These are phyloP conservation scores for Aschersonia sp. DNA, from an alignment of 2,329 filamentous ascomycete species.

Conservation along the genomic window DNA sequence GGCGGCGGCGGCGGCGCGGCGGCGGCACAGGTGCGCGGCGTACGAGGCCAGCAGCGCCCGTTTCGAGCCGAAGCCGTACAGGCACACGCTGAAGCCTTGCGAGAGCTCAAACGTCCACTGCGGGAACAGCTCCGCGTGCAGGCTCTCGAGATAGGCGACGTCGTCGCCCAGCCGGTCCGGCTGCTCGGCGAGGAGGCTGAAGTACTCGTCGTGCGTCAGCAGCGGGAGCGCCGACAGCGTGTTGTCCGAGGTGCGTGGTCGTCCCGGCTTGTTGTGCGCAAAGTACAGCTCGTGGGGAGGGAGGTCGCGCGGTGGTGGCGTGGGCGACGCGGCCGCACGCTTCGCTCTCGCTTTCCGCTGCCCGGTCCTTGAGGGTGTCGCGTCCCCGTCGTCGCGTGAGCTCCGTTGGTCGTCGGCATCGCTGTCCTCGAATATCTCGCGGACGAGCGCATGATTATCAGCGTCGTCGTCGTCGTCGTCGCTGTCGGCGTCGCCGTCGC, in stretches of 20 bases:
- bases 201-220: slow-evolving; percentile 87
- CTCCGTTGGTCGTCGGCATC: slow-evolving; percentile 37
- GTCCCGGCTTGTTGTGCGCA: slow-evolving; percentile 73
- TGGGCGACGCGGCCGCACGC: slow-evolving; percentile 44
- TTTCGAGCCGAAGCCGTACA: slow-evolving; percentile 92
- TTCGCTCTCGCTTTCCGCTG: slow-evolving; percentile 7
- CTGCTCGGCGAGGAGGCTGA: slow-evolving; percentile 46
- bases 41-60: slow-evolving; percentile 59
- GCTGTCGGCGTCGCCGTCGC: slow-evolving; percentile 51
- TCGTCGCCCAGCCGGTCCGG: slow-evolving; percentile 57
- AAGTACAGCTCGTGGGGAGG: slow-evolving; percentile 88
- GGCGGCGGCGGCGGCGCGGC: slow-evolving; percentile 55
- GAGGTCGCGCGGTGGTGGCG: slow-evolving; percentile 66
- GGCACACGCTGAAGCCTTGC: slow-evolving; percentile 74
- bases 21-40: slow-evolving; percentile 52
- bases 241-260: slow-evolving; percentile 74
- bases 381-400: slow-evolving; percentile 6
- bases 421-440: slow-evolving; percentile 33
- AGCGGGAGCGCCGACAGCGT: slow-evolving; percentile 61
- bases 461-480: slow-evolving; percentile 29
- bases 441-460: slow-evolving; percentile 4
- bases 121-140: slow-evolving; percentile 70
- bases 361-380: slow-evolving; percentile 26
- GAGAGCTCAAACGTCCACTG: slow-evolving; percentile 89
- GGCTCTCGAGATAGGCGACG: slow-evolving; percentile 52